Evolutionary conservation across 768 basidiomycete species (phyloP).

Genomic region (Leccinum aurantiacum): DNA sequence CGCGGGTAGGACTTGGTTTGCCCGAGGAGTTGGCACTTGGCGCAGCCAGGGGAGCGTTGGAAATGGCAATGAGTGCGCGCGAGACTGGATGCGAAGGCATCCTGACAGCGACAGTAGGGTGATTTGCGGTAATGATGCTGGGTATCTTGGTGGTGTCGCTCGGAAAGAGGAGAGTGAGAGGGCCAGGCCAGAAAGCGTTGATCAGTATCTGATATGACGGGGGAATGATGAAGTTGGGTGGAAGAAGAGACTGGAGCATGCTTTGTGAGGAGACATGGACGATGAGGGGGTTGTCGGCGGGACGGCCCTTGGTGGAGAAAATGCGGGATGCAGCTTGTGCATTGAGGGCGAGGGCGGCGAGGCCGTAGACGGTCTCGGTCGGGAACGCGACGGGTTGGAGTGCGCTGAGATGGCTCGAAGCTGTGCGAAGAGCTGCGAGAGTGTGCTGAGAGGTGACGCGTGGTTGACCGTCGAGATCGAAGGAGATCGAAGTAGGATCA

Average conservation of each 20-base stretch:
- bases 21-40: constrained; percentile 96
- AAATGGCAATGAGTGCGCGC: constrained; percentile 76
- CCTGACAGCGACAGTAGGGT: constrained; percentile 82
- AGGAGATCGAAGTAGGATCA: constrained; percentile 61
- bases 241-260: constrained; percentile 81
- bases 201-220: constrained; percentile 72
- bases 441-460: constrained; percentile 52
- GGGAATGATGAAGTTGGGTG: constrained; percentile 59
- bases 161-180: constrained; percentile 90
- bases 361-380: constrained; percentile 97
- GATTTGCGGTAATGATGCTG: constrained; percentile 73
- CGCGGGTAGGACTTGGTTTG: constrained; percentile 89
- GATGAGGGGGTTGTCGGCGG: constrained; percentile 95
- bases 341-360: constrained; percentile 83
- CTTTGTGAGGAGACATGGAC: constrained; percentile 85
- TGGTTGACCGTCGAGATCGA: constrained; percentile 47
- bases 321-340: constrained; percentile 65
- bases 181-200: constrained; percentile 90
- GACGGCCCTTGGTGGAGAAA: constrained; percentile 87
- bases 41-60: constrained; percentile 81
- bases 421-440: constrained; percentile 50
- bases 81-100: constrained; percentile 96
- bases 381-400: constrained; percentile 80
- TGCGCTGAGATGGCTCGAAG: constrained; percentile 49
- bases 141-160: constrained; percentile 62